Base-by-base conservation (phyloP, 2,329 filamentous ascomycete genomes). In the Xylaria polymorpha region DNA sequence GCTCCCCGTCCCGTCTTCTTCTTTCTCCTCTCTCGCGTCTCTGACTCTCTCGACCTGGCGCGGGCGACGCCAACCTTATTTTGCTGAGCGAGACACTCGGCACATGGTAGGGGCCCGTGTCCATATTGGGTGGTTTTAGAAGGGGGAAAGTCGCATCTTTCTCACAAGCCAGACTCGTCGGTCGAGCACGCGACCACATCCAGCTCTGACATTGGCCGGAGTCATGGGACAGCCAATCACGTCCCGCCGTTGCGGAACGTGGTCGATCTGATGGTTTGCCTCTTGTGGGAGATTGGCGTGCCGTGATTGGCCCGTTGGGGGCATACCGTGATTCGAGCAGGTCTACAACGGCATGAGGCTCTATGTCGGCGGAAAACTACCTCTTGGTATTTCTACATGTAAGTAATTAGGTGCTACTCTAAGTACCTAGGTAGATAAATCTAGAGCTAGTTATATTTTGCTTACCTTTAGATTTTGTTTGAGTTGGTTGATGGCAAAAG, bases 141-240 rank as follows among this genome's bases (percentile, higher is more conserved):
- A 60, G 41, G 50, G 50, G 43, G 22, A 44, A 25, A 50, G 57
- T n/a, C 35, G 25, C 8, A 25, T 35, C 56, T 64, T 29, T 75
- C 66, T 59, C 68, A 43, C 53, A 63, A 61, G 67, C 71, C 67
- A 64, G 70, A 71, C 66, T 66, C 72, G 68, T 75, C 71, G 67
- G 67, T 71, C 56, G 44, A 74, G 76, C 76, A 77, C 75, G 76
- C 76, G 76, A 77, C 76, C 76, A 76, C 63, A 71, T 75, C 68
- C 64, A 74, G 74, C 68, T 73, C 72, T 74, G 63, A 73, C 75
- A 76, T 76, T 76, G 75, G 75, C 59, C 73, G 69, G 41, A 39
- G 32, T 12, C 1, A 5, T 4, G 50, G 8, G 0, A 25, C 29
- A 44, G 62, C 71, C 71, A 73, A 73, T 71, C 71, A 70, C 25